These are phyloP conservation scores for Penicillium pulvis DNA, from an alignment of 495 filamentous ascomycete genomes.

Conservation along the genomic window DNA sequence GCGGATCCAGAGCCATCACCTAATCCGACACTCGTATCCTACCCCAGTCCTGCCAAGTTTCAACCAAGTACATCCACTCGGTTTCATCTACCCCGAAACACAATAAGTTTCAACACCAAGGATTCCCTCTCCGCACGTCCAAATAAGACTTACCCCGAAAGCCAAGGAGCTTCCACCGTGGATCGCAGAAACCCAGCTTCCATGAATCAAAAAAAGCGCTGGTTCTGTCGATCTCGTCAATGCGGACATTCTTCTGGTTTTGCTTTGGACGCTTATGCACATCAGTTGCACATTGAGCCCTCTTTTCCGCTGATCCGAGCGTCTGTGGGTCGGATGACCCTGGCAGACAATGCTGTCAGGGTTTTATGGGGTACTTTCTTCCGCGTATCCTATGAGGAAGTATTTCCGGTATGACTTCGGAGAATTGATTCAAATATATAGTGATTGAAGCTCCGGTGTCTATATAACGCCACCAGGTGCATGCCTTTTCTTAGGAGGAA, in stretches of 20 bases:
- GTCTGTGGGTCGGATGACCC: background rate
- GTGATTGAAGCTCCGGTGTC: background rate
- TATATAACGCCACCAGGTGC: background rate
- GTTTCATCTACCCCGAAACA: conserved; percentile 8
- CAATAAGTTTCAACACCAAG: background rate
- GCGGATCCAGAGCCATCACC: background rate
- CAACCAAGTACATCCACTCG: background rate
- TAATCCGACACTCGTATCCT: background rate
- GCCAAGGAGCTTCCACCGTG: background rate
- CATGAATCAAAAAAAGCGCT: conserved; percentile 7
- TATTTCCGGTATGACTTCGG: background rate
- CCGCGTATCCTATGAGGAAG: background rate
- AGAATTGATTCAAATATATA: background rate
- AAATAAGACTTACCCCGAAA: background rate
- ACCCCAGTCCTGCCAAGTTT: background rate
- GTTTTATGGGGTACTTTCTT: background rate
- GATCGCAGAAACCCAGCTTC: conserved; percentile 5
- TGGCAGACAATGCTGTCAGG: background rate
- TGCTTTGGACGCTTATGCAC: conserved; percentile 4
- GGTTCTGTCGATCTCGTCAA: background rate
- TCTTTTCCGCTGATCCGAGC: conserved; percentile 1
- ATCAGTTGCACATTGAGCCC: background rate
- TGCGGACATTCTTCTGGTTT: background rate
- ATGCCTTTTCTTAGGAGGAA: background rate
- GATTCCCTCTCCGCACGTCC: background rate